Conservation (phyloP, 768 basidiomycete species). For the Tricholoma hemisulphureum region DNA sequence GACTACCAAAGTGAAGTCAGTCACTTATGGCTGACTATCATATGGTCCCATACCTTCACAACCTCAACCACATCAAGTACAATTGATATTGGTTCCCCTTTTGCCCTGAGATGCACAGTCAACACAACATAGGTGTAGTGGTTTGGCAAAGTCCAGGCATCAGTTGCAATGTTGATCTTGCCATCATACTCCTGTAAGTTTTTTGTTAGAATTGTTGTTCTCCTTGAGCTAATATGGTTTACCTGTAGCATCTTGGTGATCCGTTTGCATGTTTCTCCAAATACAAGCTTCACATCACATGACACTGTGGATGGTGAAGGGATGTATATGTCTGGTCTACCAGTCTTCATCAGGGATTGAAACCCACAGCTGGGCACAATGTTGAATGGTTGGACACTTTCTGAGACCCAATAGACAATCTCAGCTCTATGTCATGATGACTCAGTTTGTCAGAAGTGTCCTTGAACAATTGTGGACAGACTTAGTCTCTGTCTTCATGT, state of each 20-base stretch:
- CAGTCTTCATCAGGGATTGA: no score
- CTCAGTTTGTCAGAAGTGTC: no score
- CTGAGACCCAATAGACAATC: no score
- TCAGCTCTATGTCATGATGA: no score
- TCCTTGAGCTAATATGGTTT: neutral
- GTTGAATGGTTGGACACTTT: no score
- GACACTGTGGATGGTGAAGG: no score
- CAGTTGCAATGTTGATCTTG: conserved; percentile 29
- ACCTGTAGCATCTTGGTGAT: neutral
- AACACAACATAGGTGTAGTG: conserved; percentile 28
- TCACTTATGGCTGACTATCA: neutral
- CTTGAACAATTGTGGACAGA: no score
- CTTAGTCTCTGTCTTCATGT: no score
- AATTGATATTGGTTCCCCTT: conserved; percentile 21
- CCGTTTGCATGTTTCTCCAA: neutral
- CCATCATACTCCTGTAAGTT: conserved; percentile 28
- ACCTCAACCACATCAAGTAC: conserved; percentile 37
- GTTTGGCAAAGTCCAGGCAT: conserved; percentile 37
- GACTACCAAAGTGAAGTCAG: conserved; percentile 10
- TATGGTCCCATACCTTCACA: conserved; percentile 5
- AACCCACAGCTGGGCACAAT: no score
- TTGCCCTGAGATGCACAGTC: conserved; percentile 28
- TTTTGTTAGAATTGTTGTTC: no score
- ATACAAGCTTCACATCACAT: no score
- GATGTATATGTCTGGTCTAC: no score